Evolutionary conservation across 371 early-diverging fungal genomes (phyloP).

Genomic region (Haplosporangium sp.): DNA sequence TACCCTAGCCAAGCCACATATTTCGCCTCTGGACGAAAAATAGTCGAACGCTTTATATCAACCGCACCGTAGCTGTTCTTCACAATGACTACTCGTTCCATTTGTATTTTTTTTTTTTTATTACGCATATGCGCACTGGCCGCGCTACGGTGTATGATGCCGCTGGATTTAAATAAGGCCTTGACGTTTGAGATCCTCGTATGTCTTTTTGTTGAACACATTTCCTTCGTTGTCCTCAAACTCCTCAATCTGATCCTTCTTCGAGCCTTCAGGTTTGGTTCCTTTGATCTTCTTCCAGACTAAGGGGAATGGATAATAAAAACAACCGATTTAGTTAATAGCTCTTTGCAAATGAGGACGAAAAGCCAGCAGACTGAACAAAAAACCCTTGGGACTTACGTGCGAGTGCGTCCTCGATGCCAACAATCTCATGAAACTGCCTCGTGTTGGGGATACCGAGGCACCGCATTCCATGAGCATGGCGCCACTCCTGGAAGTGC

Average conservation of each 20-base stretch:
- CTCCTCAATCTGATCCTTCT: conserved; percentile 90
- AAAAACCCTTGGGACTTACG: conserved; percentile 66
- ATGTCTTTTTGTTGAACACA: conserved; percentile 98
- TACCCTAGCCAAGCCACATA: too few relatives aligned
- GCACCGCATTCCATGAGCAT: conserved; percentile 94
- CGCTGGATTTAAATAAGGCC: conserved; percentile 76
- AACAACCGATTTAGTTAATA: not conserved
- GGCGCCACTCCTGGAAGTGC: conserved; percentile 97
- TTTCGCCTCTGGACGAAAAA: too few relatives aligned
- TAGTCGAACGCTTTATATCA: too few relatives aligned
- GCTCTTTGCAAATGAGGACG: not conserved
- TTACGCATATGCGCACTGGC: not conserved
- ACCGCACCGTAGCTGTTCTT: not conserved
- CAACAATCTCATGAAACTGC: conserved; percentile 94
- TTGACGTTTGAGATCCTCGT: conserved; percentile 93
- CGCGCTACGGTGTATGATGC: not conserved
- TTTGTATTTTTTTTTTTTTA: conserved; percentile 3
- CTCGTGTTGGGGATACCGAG: conserved; percentile 94
- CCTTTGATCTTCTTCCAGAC: conserved; percentile 89
- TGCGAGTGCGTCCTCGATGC: conserved; percentile 91
- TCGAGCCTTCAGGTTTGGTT: conserved; percentile 69
- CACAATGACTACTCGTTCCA: too few relatives aligned
- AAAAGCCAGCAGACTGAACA: not conserved
- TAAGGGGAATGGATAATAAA: conserved; percentile 36
- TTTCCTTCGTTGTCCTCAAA: conserved; percentile 98